These are phyloP conservation scores for Tulasnella sp. DNA, from an alignment of 768 basidiomycete species.

Conservation along the genomic window DNA sequence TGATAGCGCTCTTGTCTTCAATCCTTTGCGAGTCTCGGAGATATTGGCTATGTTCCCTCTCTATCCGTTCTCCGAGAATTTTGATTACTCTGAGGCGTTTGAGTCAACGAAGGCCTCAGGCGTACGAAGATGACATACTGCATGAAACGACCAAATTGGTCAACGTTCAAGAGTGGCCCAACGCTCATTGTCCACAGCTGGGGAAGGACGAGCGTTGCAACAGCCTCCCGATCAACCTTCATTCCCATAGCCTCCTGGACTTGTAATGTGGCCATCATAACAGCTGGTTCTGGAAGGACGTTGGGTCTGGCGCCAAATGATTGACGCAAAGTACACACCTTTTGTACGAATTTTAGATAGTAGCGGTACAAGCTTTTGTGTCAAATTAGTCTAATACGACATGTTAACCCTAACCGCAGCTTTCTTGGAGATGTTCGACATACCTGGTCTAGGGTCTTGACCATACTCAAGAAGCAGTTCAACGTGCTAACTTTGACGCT, in stretches of 20 bases:
- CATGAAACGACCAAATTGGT: conserved; percentile 91
- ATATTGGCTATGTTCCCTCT: conserved; percentile 85
- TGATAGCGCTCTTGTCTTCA: conserved; percentile 57
- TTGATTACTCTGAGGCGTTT: conserved; percentile 27
- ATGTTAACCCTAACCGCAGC: too few relatives aligned
- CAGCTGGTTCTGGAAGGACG: conserved; percentile 54
- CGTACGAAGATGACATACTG: conserved; percentile 23
- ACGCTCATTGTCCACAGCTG: conserved; percentile 97
- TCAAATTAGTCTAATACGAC: conserved; percentile 53
- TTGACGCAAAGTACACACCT: conserved; percentile 19
- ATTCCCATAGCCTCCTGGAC: conserved; percentile 95
- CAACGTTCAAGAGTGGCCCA: conserved; percentile 42
- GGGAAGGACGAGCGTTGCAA: conserved; percentile 75
- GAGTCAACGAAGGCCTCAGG: not conserved
- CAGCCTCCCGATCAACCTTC: conserved; percentile 87
- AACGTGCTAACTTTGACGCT: conserved; percentile 86
- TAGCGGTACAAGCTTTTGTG: conserved; percentile 89
- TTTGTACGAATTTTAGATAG: conserved; percentile 92
- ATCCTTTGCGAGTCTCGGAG: conserved; percentile 84
- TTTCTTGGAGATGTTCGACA: too few relatives aligned
- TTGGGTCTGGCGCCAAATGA: not conserved
- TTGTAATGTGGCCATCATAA: conserved; percentile 79
- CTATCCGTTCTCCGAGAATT: conserved; percentile 59
- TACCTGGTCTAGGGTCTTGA: conserved; percentile 82
- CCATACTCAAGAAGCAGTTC: conserved; percentile 71